A percentile compares a stretch with the other conserved stretches of the same genome.
Evolutionary conservation across 148 eudicot species (phyloP).

Genomic region (Cornus kousa): DNA sequence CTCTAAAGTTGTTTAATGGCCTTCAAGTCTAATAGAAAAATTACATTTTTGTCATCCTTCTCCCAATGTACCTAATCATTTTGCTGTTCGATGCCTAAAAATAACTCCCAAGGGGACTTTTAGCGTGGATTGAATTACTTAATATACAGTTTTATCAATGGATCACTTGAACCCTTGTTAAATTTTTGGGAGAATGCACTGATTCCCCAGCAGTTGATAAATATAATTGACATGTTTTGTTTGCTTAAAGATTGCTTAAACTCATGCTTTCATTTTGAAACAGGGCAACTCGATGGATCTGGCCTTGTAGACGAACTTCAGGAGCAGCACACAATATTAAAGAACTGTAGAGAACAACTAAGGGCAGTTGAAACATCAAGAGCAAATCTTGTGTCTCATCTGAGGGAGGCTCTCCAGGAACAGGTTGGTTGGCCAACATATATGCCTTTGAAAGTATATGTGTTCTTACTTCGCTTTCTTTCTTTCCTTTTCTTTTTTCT

Average conservation of each 20-base stretch:
- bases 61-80: no score
- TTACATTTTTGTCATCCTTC: not conserved
- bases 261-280: not conserved
- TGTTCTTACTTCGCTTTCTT: conserved; percentile 5
- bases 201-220: not conserved
- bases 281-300: conserved; percentile 45
- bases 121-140: not conserved
- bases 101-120: not conserved
- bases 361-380: conserved; percentile 66
- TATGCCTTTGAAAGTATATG: not conserved
- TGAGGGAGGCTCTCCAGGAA: conserved; percentile 75
- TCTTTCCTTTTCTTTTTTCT: not conserved
- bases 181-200: not conserved
- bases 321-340: conserved; percentile 72
- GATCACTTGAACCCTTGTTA: not conserved
- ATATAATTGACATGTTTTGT: not conserved
- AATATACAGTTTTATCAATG: not conserved
- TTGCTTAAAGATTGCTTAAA: not conserved
- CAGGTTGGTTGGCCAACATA: conserved; percentile 45
- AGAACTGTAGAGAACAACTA: conserved; percentile 72
- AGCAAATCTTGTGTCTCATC: conserved; percentile 64
- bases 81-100: not conserved
- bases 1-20: no score
- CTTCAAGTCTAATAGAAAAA: no score
- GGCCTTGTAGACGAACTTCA: conserved; percentile 60